A percentile compares a stretch with the other conserved stretches of the same genome.
These are phyloP conservation scores for Ceratocystis cubensis DNA, from an alignment of 2,329 filamentous ascomycete genomes.

Conservation along the genomic window DNA sequence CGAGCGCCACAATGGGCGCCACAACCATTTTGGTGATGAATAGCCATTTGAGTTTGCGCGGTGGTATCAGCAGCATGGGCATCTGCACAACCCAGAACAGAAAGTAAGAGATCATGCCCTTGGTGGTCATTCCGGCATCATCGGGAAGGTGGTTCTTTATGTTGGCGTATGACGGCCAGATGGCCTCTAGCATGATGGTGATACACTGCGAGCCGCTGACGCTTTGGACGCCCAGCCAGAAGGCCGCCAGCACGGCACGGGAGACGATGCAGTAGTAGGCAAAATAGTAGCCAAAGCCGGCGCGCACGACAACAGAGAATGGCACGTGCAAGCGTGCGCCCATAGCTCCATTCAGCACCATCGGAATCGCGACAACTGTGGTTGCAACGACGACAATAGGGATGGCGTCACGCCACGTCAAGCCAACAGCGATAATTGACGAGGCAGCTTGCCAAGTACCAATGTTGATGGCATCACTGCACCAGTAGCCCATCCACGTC, in stretches of 20 bases:
- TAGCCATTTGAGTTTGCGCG: conserved; percentile 33
- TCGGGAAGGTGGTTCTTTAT: conserved; percentile 32
- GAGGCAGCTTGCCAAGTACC: conserved; percentile 23
- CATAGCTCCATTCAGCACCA: conserved; percentile 33
- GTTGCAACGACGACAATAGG: conserved; percentile 36
- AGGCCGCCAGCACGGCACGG: conserved; percentile 32
- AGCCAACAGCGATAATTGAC: conserved; percentile 33
- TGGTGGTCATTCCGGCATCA: conserved; percentile 27
- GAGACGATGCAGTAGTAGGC: conserved; percentile 32
- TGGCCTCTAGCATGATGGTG: conserved; percentile 27
- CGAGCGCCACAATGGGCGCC: conserved; percentile 22
- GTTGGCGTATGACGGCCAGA: conserved; percentile 31
- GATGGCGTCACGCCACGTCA: conserved; percentile 34
- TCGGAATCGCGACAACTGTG: conserved; percentile 33
- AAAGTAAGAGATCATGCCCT: conserved; percentile 34
- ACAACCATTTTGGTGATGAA: conserved; percentile 32
- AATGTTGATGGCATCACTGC: conserved; percentile 28
- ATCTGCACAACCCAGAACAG: conserved; percentile 38
- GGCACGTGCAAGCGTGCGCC: conserved; percentile 33
- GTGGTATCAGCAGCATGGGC: conserved; percentile 33
- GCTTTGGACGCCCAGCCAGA: conserved; percentile 38
- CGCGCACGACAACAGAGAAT: conserved; percentile 32
- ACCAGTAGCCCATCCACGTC: conserved; percentile 38
- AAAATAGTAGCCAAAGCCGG: conserved; percentile 33
- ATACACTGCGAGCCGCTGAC: conserved; percentile 26